Evolutionary conservation across 1,284 basidiomycete genomes (phyloP), one percentile per base, ranked within the genome.

Genomic region (Ceratobasidium sp.): DNA sequence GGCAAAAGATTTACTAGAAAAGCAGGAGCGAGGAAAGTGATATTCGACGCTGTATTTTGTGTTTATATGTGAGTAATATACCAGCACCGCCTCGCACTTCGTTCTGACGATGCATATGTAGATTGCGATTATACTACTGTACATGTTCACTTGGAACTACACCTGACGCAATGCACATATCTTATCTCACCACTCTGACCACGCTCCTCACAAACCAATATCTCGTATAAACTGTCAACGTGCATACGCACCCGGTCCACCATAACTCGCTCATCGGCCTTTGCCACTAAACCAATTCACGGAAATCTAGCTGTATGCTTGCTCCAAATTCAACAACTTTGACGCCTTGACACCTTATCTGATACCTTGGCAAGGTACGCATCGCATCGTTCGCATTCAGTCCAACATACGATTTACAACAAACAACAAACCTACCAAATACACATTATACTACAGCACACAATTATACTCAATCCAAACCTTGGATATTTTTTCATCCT

Each of bases 1-100:
- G 83, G 96, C 96, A 0, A 96, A 95, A 83, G 94, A 95, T 81
- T 81, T 96, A 77, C 84, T 96, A 42, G 94, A 96, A 71, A 93
- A 91, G 82, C 86, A 85, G n/a, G 90, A 91, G 40, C 73, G 73
- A 6, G 65, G 71, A 28, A 68, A 76, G 62, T 75, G 50, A 75
- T 38, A 12, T 56, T n/a, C 15, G 20, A 33, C 26, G 66, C 48
- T 54, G 3, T n/a, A 26, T 33, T 46, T 17, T 44, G 15, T 5
- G 48, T 23, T 15, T 33, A 4, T 38, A 23, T 54, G 66, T 68
- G 52, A 54, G 66, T 40, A 17, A 15, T 20, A 10, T 20, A 33
- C 26, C 40, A 44, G 40, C 40, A 10, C 13, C 7, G 40, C n/a
- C 40, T 17, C 13, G 23, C 28, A 61, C 38, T 9, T 12, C 7